Conservation (phyloP, 306 rosid species). For the Trifolium fragiferum region DNA sequence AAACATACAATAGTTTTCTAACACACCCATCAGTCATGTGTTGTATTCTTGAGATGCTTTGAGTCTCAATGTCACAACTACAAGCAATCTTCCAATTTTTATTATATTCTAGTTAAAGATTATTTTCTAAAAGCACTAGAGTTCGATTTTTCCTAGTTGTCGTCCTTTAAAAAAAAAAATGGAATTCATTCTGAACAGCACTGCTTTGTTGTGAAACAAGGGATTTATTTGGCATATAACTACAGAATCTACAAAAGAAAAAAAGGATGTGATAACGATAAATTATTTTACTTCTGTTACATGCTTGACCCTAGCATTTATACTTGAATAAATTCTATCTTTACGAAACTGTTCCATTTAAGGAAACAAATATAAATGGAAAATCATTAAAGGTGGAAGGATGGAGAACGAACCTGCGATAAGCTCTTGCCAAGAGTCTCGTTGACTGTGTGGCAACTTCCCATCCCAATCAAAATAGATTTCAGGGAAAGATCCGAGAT, state of each 20-base stretch:
- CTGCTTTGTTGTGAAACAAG: background rate
- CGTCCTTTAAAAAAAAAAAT: background rate
- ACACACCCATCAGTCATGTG: background rate
- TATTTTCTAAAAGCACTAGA: background rate
- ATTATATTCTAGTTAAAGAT: background rate
- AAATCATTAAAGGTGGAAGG: background rate
- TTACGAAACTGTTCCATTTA: background rate
- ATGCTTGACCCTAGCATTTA: background rate
- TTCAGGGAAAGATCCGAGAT: background rate
- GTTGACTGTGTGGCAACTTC: slow-evolving; percentile 1
- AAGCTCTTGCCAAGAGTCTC: slow-evolving; percentile 26
- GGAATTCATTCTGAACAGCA: background rate
- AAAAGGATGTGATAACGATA: background rate
- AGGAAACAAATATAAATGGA: background rate
- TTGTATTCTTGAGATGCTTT: background rate
- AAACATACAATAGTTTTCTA: background rate
- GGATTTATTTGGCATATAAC: no score
- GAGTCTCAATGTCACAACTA: background rate
- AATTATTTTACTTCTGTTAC: background rate
- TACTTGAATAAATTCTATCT: slow-evolving; percentile 5
- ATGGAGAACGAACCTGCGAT: slow-evolving; percentile 40
- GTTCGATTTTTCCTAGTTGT: background rate
- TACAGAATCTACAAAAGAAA: background rate
- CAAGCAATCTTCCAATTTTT: background rate
- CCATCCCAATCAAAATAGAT: slow-evolving; percentile 34